Conservation (phyloP, 345 rosid genomes). For the Euphorbia lathyris region DNA sequence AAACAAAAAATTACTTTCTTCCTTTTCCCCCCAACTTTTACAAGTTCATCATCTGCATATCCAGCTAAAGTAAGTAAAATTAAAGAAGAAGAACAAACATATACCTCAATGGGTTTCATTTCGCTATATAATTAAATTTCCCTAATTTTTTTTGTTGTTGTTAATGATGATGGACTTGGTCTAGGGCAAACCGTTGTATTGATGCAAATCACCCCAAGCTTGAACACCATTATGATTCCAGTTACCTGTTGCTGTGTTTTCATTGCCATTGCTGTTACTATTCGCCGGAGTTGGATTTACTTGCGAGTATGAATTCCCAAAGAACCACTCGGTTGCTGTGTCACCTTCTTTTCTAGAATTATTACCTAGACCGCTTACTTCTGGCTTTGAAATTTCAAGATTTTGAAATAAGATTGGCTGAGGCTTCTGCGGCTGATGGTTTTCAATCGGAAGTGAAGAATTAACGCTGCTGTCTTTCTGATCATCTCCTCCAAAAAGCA, state of each 20-base stretch:
- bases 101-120: constrained; percentile 24
- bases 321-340: constrained; percentile 62
- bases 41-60: constrained; percentile 16
- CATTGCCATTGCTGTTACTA: constrained; percentile 31
- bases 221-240: constrained; percentile 37
- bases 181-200: constrained; percentile 47
- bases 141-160: background rate
- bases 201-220: constrained; percentile 49
- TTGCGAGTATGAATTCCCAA: constrained; percentile 50
- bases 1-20: constrained; percentile 13
- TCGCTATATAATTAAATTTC: background rate
- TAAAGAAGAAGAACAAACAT: constrained; percentile 24
- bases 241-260: constrained; percentile 8
- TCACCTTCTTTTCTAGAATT: constrained; percentile 39
- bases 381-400: constrained; percentile 44
- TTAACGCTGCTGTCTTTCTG: constrained; percentile 26
- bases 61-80: background rate
- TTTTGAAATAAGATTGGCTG: constrained; percentile 68
- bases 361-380: constrained; percentile 16
- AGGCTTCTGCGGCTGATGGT: constrained; percentile 43
- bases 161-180: constrained; percentile 7
- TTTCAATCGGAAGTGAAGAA: constrained; percentile 30
- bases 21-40: constrained; percentile 18
- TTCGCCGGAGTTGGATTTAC: constrained; percentile 36
- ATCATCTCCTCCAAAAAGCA: constrained; percentile 52